Base-by-base conservation (phyloP, 768 basidiomycete species). In the Leccinum longicurvipes region DNA sequence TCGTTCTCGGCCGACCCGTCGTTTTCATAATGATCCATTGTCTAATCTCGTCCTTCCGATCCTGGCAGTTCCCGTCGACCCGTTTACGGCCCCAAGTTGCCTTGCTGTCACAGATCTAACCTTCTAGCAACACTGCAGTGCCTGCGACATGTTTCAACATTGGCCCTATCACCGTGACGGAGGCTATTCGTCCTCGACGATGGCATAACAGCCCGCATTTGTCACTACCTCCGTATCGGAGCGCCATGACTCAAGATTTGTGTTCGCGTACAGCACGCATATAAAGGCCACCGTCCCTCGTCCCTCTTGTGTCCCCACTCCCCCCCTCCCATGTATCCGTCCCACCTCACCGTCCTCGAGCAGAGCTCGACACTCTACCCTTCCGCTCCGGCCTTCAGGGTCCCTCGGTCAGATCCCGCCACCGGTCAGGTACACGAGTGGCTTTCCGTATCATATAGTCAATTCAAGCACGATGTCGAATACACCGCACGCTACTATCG, bases 401-500 rank as follows among this genome's bases (percentile, higher is more conserved):
- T 82, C 39, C 87, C 89, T 19, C 73, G 72, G 59, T 60, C 77
- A 21, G 76, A 81, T 63, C 62, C 76, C 51, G 62, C 72, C 29
- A 72, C 79, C 36, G 73, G 73, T 19, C 71, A 71, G 54, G 70
- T 82, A 53, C 72, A 76, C 28, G 66, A 73, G 44, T 91, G 89
- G 89, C 70, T 73, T 15, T 69, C 81, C 57, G 77, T 90, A 69
- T 80, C 84, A 51, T 91, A 86, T 71, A 63, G 59, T 14, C 79
- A 85, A 64, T 91, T 91, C 73, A 75, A 77, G 56, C 55, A 67
- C 17, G 85, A 91, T 54, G 85, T 91, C 62, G 85, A 88, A 63
- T 68, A 73, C 31, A 82, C 79, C 58, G 87, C 89, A 32, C 78
- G 76, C 45, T 78, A 87, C 67, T 91, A 88, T 83, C 76, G 79